A percentile compares a stretch with the other conserved stretches of the same genome.
phyloP scores from a whole-genome alignment of 1,139 yeast genomes.

The Pichia sp. region DNA sequence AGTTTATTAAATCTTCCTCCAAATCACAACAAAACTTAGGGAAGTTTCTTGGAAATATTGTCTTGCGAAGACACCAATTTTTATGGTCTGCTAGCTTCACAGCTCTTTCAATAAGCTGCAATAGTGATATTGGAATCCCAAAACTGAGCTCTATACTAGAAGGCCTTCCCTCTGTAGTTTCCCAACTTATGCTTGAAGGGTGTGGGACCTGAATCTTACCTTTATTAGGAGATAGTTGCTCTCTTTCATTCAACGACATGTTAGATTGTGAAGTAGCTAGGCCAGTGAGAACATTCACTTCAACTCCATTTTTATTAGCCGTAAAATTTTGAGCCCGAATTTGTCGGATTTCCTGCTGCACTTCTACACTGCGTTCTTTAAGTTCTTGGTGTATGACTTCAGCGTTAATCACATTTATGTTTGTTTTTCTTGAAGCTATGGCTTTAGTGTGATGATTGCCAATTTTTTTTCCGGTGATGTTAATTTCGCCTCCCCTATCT shows the following conservation, averaged over 20 bases:
- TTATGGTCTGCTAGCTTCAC: slow-evolving; percentile 51
- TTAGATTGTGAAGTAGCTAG: slow-evolving; percentile 12
- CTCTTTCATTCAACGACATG: slow-evolving; percentile 17
- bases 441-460: no score
- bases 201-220: slow-evolving; percentile 15
- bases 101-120: slow-evolving; percentile 43
- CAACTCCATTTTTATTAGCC: background rate
- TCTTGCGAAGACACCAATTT: slow-evolving; percentile 42
- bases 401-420: no score
- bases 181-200: slow-evolving; percentile 17
- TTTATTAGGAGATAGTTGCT: slow-evolving; percentile 14
- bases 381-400: no score
- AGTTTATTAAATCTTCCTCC: slow-evolving; percentile 45
- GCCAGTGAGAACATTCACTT: slow-evolving; percentile 22
- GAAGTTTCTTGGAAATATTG: slow-evolving; percentile 50
- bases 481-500: no score
- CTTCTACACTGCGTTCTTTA: no score
- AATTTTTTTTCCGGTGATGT: no score
- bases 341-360: background rate
- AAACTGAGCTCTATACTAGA: slow-evolving; percentile 39
- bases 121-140: slow-evolving; percentile 46
- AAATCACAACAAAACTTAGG: slow-evolving; percentile 52
- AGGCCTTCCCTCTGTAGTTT: slow-evolving; percentile 8
- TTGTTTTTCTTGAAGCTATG: no score
- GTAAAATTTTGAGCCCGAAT: background rate